These are phyloP conservation scores for Calocybe gambosa DNA, from an alignment of 1,284 basidiomycete genomes.

Conservation along the genomic window DNA sequence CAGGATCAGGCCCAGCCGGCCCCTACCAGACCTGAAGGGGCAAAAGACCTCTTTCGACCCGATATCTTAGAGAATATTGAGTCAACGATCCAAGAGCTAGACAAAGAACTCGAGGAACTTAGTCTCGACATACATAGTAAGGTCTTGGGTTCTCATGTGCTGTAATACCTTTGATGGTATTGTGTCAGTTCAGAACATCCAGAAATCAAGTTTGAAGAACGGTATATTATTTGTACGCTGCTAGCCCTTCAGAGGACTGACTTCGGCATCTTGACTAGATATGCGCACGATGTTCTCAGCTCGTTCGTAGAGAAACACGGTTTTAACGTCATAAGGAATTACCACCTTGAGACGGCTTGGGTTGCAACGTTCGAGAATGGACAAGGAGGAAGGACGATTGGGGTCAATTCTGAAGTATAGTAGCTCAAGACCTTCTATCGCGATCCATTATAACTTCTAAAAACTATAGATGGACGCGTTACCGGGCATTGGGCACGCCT, in stretches of 20 bases:
- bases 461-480: constrained; percentile 48
- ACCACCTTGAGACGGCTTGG: constrained; percentile 67
- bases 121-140: constrained; percentile 67
- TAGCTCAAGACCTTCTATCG: neutral
- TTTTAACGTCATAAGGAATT: constrained; percentile 51
- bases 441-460: neutral
- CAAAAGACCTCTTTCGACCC: constrained; percentile 30
- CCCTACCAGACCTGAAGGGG: constrained; percentile 21
- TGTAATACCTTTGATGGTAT: neutral
- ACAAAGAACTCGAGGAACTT: constrained; percentile 47
- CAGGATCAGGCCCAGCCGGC: constrained; percentile 23
- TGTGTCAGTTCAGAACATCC: constrained; percentile 42
- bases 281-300: constrained; percentile 51
- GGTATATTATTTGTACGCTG: constrained; percentile 26
- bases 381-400: constrained; percentile 53
- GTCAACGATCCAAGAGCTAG: constrained; percentile 45
- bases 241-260: neutral
- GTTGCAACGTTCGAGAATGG: constrained; percentile 54
- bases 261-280: constrained; percentile 22
- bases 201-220: constrained; percentile 52
- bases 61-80: constrained; percentile 53
- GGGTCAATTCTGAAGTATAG: constrained; percentile 64
- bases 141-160: neutral
- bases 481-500: constrained; percentile 64
- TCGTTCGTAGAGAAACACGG: constrained; percentile 52